Base-by-base conservation (phyloP, 805 yeast genomes). In the Blastobotrys mokoenaii region DNA sequence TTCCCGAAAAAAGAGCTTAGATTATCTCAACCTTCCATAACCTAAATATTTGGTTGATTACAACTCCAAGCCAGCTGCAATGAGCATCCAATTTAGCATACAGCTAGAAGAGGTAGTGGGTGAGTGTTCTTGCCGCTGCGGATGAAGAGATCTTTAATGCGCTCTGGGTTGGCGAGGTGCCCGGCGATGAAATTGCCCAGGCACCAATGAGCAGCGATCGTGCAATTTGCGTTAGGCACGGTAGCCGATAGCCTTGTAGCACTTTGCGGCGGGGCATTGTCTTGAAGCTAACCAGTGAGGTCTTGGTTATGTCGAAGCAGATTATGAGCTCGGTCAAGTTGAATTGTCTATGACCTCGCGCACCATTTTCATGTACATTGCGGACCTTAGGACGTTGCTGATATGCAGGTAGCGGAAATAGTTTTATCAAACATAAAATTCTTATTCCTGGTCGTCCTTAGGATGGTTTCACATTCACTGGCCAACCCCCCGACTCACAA, bases 251-350 rank as follows among this genome's bases (percentile, higher is more conserved):
- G 61, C 55, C 2, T 51, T 44, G 9, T 47, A 45, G 8, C 62
- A 47, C 42, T 49, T 48, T n/a, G 54, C 55, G n/a, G 53, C 38
- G 8, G 10, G 57, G 57, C 14, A 49, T 46, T 3, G 61, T 48
- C 63, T 59, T 59, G 52, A 58, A 57, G 20, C 55, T 50, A 16
- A 59, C 61, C 1, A 62, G 63, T 9, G 60, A 46, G 2, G 63
- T 59, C 36, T 59, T 62, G 8, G 63, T 59, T 62, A 59, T 59
- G 4, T 62, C 63, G 41, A 59, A 59, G 48, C 63, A 58, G 25
- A 59, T 59, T 2, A 58, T 53, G 20, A 59, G 51, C 29, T 53
- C 58, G 16, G 39, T 41, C 35, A 59, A 40, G 36, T 57, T 56
- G 37, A 59, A 41, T 38, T 40, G 10, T 48, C 14, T n/a, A 44